These are phyloP conservation scores for Cornus controversa DNA, from an alignment of 148 eudicot species.

Conservation along the genomic window DNA sequence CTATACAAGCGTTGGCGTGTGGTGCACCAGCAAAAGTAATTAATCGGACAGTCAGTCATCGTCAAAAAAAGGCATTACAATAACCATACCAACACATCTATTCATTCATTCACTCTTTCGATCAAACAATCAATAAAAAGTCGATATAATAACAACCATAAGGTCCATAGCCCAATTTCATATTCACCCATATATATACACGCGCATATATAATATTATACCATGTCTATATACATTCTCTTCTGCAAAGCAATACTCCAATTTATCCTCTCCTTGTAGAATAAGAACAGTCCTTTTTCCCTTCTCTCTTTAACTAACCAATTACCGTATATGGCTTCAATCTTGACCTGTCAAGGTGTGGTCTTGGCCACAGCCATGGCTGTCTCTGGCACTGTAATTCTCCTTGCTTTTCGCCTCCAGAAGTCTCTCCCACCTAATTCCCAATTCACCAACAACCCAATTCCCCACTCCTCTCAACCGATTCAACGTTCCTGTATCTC, in stretches of 20 bases:
- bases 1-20: neutral
- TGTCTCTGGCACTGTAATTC: slow-evolving; percentile 61
- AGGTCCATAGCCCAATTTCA: neutral
- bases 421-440: slow-evolving; percentile 26
- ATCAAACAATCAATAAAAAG: no score
- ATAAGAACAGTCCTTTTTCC: neutral
- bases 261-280: neutral
- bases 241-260: neutral
- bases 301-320: slow-evolving; percentile 14
- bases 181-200: neutral
- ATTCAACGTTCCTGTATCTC: slow-evolving; percentile 72
- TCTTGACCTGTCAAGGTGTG: slow-evolving; percentile 45
- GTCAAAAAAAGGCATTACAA: neutral
- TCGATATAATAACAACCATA: neutral
- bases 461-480: slow-evolving; percentile 5
- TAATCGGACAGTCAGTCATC: neutral
- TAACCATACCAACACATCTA: neutral
- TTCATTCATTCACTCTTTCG: neutral
- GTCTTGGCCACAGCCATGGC: slow-evolving; percentile 79
- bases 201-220: neutral
- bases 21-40: neutral
- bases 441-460: slow-evolving; percentile 28
- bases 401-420: slow-evolving; percentile 50
- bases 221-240: slow-evolving; percentile 3
- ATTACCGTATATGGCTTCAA: slow-evolving; percentile 28